Percentiles rank a stretch among this genome's conserved stretches.
Conservation (phyloP, 176 grass and related monocot genomes). For the Hsuehochloa calcarea region DNA sequence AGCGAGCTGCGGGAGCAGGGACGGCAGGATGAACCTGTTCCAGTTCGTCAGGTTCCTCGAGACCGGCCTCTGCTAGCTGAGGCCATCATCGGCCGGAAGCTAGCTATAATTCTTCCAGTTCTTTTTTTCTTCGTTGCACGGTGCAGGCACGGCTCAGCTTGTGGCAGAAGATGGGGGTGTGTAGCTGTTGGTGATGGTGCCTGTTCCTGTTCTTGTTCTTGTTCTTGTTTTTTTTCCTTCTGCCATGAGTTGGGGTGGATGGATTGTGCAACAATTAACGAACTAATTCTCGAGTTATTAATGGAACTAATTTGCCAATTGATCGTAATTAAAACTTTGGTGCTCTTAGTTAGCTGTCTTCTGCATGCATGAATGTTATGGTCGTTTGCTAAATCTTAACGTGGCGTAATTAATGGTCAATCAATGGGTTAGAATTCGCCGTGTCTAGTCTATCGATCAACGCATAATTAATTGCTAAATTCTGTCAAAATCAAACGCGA, state of each 20-base stretch:
- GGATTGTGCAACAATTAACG: conserved; percentile 17
- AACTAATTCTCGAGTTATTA: conserved; percentile 2
- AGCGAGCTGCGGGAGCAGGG: not conserved
- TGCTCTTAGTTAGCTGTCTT: not conserved
- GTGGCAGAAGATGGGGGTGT: conserved; percentile 16
- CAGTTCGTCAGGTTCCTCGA: conserved; percentile 58
- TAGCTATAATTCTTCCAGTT: not conserved
- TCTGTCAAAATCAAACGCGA: not conserved
- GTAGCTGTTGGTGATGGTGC: not conserved
- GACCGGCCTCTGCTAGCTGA: conserved; percentile 23
- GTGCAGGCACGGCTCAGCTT: not conserved
- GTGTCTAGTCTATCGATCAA: not conserved
- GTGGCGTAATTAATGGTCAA: not conserved
- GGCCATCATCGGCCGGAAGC: not conserved
- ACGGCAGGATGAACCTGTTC: conserved; percentile 50
- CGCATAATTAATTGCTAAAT: not conserved
- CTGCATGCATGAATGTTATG: not conserved
- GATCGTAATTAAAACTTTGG: not conserved
- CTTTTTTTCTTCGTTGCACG: not conserved
- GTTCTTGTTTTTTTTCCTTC: not conserved
- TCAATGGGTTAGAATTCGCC: not conserved
- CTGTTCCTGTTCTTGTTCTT: too few species aligned
- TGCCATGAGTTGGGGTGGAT: not conserved
- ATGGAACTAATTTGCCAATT: not conserved
- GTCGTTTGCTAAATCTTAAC: not conserved